These are phyloP conservation scores for Dactylis glomerata DNA, from an alignment of 176 grass and related monocot species.

Conservation along the genomic window DNA sequence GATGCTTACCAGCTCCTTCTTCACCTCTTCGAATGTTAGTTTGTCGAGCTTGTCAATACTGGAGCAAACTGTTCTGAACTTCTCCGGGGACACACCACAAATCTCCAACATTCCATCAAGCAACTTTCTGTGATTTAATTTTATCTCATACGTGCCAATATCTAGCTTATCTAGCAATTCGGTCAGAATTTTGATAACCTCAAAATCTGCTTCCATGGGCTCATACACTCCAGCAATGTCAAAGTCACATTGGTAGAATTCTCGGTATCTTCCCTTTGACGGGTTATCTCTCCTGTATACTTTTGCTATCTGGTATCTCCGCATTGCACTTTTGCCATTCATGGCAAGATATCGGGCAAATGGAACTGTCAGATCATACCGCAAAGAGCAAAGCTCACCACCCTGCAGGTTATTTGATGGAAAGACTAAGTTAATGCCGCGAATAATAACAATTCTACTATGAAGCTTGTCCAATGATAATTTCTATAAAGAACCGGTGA, in stretches of 20 bases:
- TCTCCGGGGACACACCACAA: slow-evolving; percentile 76
- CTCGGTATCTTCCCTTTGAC: slow-evolving; percentile 77
- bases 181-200: slow-evolving; percentile 78
- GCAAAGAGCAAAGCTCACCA: slow-evolving; percentile 86
- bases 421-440: not conserved
- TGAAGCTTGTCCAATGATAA: not conserved
- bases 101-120: slow-evolving; percentile 87
- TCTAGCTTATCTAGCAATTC: slow-evolving; percentile 82
- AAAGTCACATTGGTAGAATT: slow-evolving; percentile 96
- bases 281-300: slow-evolving; percentile 92
- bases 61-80: slow-evolving; percentile 87
- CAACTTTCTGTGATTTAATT: slow-evolving; percentile 82
- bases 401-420: slow-evolving; percentile 47
- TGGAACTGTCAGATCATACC: slow-evolving; percentile 91
- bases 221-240: slow-evolving; percentile 84
- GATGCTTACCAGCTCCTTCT: slow-evolving; percentile 75
- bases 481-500: not conserved
- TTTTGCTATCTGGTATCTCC: slow-evolving; percentile 90
- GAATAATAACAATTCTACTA: not conserved
- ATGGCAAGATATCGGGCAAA: slow-evolving; percentile 84
- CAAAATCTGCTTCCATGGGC: slow-evolving; percentile 78
- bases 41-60: slow-evolving; percentile 91
- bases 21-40: slow-evolving; percentile 80
- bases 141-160: slow-evolving; percentile 85
- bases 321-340: slow-evolving; percentile 67